A percentile compares a stretch with the other conserved stretches of the same genome.
Conservation (phyloP, 345 rosid genomes). For the Atalantia buxifolia region DNA sequence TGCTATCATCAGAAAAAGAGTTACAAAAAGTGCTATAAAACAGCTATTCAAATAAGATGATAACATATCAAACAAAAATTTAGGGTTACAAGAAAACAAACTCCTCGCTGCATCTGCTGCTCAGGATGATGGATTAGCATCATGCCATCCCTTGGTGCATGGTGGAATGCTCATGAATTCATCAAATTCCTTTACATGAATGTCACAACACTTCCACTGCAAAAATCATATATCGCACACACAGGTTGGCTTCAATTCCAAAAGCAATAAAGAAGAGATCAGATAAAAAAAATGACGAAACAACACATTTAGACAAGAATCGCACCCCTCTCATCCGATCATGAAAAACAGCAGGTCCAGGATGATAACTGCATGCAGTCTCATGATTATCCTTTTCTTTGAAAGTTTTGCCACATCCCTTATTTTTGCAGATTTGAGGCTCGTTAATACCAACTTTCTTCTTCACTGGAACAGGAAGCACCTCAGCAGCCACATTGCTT, state of each 20-base stretch:
- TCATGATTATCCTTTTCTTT: slow-evolving; percentile 89
- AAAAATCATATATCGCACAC: slow-evolving; percentile 9
- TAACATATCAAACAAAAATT: neutral
- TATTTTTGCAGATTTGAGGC: slow-evolving; percentile 77
- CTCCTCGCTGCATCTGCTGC: neutral
- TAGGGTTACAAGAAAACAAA: neutral
- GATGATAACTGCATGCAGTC: slow-evolving; percentile 79
- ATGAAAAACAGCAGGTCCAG: slow-evolving; percentile 94
- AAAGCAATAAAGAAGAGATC: neutral
- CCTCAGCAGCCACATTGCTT: slow-evolving; percentile 24
- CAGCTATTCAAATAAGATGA: too few species aligned
- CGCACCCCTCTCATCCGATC: slow-evolving; percentile 81
- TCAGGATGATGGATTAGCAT: slow-evolving; percentile 37
- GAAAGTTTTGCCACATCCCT: slow-evolving; percentile 78
- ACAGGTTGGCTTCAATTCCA: neutral
- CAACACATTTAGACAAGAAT: neutral
- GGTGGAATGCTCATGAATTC: slow-evolving; percentile 94
- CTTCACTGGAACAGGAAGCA: slow-evolving; percentile 34
- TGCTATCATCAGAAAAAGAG: too few species aligned
- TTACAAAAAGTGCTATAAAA: too few species aligned
- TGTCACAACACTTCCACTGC: slow-evolving; percentile 97
- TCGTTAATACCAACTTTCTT: slow-evolving; percentile 62
- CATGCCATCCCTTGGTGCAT: slow-evolving; percentile 91
- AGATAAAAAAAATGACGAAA: neutral
- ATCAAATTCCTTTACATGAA: slow-evolving; percentile 88